A percentile compares a stretch with the other conserved stretches of the same genome.
phyloP scores from a whole-genome alignment of 768 basidiomycete genomes.

The Lactarius evosmus region DNA sequence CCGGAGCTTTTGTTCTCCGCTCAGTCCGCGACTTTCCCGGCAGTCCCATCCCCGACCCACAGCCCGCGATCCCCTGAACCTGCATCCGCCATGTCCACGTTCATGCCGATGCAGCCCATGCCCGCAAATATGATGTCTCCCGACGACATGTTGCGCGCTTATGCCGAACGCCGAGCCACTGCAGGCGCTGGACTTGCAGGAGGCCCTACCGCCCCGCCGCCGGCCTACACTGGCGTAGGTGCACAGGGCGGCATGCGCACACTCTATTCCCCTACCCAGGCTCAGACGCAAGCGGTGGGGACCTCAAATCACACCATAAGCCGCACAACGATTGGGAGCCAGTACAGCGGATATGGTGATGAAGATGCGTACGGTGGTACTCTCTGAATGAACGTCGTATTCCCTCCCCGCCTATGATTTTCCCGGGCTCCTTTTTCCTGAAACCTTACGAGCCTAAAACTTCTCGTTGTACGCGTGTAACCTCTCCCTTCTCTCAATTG shows the following conservation, averaged over 20 bases:
- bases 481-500: not conserved
- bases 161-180: slow-evolving; percentile 49
- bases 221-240: slow-evolving; percentile 31
- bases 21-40: slow-evolving; percentile 28
- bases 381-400: not conserved
- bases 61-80: slow-evolving; percentile 30
- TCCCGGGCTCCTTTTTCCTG: not conserved
- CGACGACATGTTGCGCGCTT: slow-evolving; percentile 75
- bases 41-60: slow-evolving; percentile 38
- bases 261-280: slow-evolving; percentile 34
- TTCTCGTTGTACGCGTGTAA: slow-evolving; percentile 19
- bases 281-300: slow-evolving; percentile 3
- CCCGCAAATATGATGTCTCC: slow-evolving; percentile 51
- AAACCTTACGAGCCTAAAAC: not conserved
- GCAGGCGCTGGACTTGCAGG: slow-evolving; percentile 32
- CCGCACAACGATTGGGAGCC: slow-evolving; percentile 33
- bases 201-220: slow-evolving; percentile 32
- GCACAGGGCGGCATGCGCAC: slow-evolving; percentile 34
- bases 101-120: slow-evolving; percentile 43
- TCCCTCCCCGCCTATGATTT: not conserved
- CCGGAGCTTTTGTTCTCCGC: slow-evolving; percentile 47
- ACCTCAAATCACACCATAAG: slow-evolving; percentile 18
- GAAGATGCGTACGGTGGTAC: slow-evolving; percentile 35
- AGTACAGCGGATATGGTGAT: slow-evolving; percentile 29
- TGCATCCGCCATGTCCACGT: slow-evolving; percentile 38